A percentile compares a stretch with the other conserved stretches of the same genome.
phyloP scores from a whole-genome alignment of 2,329 filamentous ascomycete genomes.

The Dactylellina parvicollis region DNA sequence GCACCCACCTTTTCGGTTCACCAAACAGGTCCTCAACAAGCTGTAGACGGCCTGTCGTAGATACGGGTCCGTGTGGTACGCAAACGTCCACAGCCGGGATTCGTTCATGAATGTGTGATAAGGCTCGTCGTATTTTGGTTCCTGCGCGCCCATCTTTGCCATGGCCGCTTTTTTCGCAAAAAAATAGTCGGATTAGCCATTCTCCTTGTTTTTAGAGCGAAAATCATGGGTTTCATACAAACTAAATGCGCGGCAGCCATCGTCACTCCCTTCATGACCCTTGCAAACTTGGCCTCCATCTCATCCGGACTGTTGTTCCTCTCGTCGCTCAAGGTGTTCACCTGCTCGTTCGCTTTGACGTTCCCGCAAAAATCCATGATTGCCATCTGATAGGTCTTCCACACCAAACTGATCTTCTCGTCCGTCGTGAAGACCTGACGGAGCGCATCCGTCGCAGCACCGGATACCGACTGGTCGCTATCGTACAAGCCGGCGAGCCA shows the following conservation, averaged over 20 bases:
- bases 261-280: slow-evolving; percentile 74
- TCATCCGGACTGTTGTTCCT: slow-evolving; percentile 85
- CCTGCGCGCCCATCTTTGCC: slow-evolving; percentile 62
- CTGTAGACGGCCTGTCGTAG: slow-evolving; percentile 70
- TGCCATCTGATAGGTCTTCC: slow-evolving; percentile 80
- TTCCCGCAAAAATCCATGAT: slow-evolving; percentile 84
- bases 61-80: slow-evolving; percentile 67
- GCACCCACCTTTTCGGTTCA: slow-evolving; percentile 62
- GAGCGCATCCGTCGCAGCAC: slow-evolving; percentile 80
- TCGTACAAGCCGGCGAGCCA: slow-evolving; percentile 94
- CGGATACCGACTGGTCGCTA: slow-evolving; percentile 78
- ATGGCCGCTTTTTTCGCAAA: slow-evolving; percentile 33
- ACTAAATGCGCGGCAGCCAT: slow-evolving; percentile 68
- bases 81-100: slow-evolving; percentile 70
- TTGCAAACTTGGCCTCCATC: slow-evolving; percentile 82
- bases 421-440: slow-evolving; percentile 78
- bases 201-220: neutral
- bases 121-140: slow-evolving; percentile 69
- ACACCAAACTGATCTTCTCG: slow-evolving; percentile 80
- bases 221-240: slow-evolving; percentile 58
- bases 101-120: slow-evolving; percentile 75
- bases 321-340: slow-evolving; percentile 86
- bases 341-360: slow-evolving; percentile 79
- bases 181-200: slow-evolving; percentile 52
- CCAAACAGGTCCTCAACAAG: slow-evolving; percentile 66